Base-by-base conservation (phyloP, 106 monocot species). In the Dactylorhiza incarnata region DNA sequence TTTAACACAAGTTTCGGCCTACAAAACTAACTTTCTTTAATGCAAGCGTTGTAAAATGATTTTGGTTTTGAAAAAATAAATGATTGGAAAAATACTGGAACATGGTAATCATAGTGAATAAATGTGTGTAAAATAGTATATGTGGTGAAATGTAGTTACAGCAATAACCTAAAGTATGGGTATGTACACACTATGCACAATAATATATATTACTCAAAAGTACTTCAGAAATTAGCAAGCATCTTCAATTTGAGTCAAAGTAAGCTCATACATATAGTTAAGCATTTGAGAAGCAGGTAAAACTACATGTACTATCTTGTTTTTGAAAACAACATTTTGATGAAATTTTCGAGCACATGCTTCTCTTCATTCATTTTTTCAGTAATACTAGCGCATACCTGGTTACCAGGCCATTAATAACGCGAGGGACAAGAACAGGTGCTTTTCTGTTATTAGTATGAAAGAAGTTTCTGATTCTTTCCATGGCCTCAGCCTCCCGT, bases 401-500 rank as follows among this genome's bases (percentile, higher is more conserved):
- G 62, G 86, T 94, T 68, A 81, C 84, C 91, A 94, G 84, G 73
- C 81, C 88, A 76, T 48, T 82, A 74, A 88, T 85, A 55, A 92
- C 83, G 68, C 75, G 89, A 17, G 99, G 99, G 24, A 94, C 87
- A 62, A 84, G 12, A 80, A 99, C 94, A 74, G 99, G 91, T 86
- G 69, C 29, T 47, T 84, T 92, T 82, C 88, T 94, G 76, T 92
- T 91, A 80, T 82, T 87, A 19, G 75, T 43, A 52, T 75, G 63
- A 49, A 99, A 80, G 77, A 81, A 91, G 4, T 79, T 26, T 17
- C 83, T 77, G 22, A 99, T 89, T 82, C 82, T 91, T 80, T 94
- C 86, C 99, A 99, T 99, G 65, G 99, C 84, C 9, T 84, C 89
- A 50, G 94, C 87, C 76, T 99, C 99, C 37, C 88, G 78, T 37